Evolutionary conservation across 129 eudicot genomes (phyloP).

Genomic region (Flaveria bidentis): DNA sequence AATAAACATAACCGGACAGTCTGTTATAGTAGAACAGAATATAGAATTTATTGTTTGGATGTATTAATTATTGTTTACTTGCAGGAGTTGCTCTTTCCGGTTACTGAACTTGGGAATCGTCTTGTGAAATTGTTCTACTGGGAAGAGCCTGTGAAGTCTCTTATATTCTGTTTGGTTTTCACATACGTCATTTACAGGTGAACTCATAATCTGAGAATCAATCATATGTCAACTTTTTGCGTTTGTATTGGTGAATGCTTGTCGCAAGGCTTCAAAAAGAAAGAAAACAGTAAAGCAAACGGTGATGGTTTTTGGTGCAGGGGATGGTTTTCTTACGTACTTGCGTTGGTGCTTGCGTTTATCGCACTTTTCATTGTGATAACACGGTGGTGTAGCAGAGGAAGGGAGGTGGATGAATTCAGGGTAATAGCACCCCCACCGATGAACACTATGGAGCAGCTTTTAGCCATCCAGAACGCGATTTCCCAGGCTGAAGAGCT

Average conservation of each 20-base stretch:
- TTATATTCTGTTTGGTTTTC: constrained; percentile 55
- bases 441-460: constrained; percentile 92
- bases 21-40: too few relatives aligned
- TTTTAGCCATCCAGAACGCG: constrained; percentile 88
- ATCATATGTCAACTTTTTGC: too few relatives aligned
- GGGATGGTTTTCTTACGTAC: constrained; percentile 73
- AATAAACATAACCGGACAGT: too few relatives aligned
- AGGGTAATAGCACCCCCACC: constrained; percentile 78
- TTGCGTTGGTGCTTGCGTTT: constrained; percentile 48
- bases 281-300: too few relatives aligned
- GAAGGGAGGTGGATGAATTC: constrained; percentile 53
- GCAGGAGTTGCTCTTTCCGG: constrained; percentile 83
- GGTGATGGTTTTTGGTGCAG: constrained; percentile 33
- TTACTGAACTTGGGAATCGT: constrained; percentile 42
- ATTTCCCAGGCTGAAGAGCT: constrained; percentile 87
- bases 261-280: too few relatives aligned
- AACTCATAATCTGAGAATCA: background rate
- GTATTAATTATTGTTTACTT: constrained; percentile 4
- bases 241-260: too few relatives aligned
- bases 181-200: constrained; percentile 63
- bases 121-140: constrained; percentile 53
- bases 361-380: constrained; percentile 59
- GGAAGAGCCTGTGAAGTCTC: constrained; percentile 75
- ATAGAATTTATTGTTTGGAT: too few relatives aligned
- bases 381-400: constrained; percentile 48